Evolutionary conservation across 2,329 filamentous ascomycete genomes (phyloP).

Genomic region (Paracamarosporium sp.): DNA sequence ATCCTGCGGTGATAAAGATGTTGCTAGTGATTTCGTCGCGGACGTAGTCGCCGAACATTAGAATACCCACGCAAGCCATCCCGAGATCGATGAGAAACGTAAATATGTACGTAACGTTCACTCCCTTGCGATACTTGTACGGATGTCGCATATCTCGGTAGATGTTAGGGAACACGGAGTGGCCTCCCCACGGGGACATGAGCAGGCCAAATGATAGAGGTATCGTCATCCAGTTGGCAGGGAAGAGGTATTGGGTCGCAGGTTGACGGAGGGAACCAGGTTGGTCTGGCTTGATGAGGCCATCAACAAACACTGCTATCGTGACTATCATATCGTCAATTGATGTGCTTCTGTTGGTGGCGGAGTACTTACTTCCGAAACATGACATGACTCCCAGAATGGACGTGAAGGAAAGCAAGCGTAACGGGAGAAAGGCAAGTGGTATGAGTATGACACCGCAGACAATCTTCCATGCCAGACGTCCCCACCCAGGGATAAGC

Average conservation of each 20-base stretch:
- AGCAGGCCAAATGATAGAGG: constrained; percentile 89
- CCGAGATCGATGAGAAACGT: constrained; percentile 82
- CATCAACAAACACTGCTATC: constrained; percentile 82
- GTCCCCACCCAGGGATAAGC: constrained; percentile 73
- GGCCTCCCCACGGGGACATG: constrained; percentile 80
- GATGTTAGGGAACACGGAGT: constrained; percentile 83
- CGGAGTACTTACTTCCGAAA: constrained; percentile 74
- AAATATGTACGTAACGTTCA: constrained; percentile 83
- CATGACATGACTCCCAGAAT: constrained; percentile 91
- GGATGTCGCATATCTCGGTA: constrained; percentile 82
- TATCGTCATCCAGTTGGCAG: constrained; percentile 83
- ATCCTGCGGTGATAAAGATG: constrained; percentile 76
- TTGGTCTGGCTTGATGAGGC: constrained; percentile 77
- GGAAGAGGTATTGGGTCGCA: constrained; percentile 80
- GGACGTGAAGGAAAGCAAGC: constrained; percentile 86
- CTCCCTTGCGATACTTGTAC: constrained; percentile 76
- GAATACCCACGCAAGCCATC: constrained; percentile 81
- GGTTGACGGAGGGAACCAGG: constrained; percentile 87
- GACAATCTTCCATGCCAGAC: constrained; percentile 82
- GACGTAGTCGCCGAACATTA: constrained; percentile 95
- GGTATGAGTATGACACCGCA: constrained; percentile 81
- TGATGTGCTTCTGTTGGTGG: not conserved
- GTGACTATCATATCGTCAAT: constrained; percentile 67
- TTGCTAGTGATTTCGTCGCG: constrained; percentile 90
- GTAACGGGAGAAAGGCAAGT: constrained; percentile 82